These are phyloP conservation scores for Sarocladiaceae sp. DNA, from an alignment of 2,329 filamentous ascomycete genomes.

Conservation along the genomic window DNA sequence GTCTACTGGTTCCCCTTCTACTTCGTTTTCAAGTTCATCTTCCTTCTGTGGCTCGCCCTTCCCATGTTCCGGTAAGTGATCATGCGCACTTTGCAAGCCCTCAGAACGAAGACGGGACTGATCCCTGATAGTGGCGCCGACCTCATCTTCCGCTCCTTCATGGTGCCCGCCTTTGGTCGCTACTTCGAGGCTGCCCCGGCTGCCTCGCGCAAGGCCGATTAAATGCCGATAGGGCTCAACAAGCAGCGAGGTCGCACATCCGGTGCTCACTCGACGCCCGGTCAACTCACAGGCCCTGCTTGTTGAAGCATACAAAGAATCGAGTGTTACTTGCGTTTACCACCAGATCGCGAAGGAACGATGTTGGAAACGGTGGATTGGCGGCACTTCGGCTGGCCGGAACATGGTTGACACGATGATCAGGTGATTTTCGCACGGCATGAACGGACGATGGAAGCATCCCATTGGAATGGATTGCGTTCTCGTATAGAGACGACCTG, in stretches of 20 bases:
- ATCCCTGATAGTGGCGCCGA: constrained; percentile 82
- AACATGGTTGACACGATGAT: background rate
- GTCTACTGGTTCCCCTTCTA: constrained; percentile 98
- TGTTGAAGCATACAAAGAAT: background rate
- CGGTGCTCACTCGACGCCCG: background rate
- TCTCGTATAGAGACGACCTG: constrained; percentile 2
- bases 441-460: background rate
- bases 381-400: no score
- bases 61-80: constrained; percentile 81
- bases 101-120: background rate
- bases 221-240: constrained; percentile 24
- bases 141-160: constrained; percentile 91
- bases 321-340: background rate
- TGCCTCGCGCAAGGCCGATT: constrained; percentile 70
- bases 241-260: constrained; percentile 1
- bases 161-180: constrained; percentile 84
- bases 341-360: background rate
- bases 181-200: constrained; percentile 78
- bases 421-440: background rate
- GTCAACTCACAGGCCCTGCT: constrained; percentile 5
- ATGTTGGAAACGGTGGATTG: background rate
- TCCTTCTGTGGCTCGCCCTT: constrained; percentile 95
- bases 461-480: background rate
- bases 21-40: constrained; percentile 98
- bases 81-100: constrained; percentile 12